A percentile compares a stretch with the other conserved stretches of the same genome.
These are phyloP conservation scores for Cryptococcus sp. DNA, from an alignment of 1,284 basidiomycete species.

Conservation along the genomic window DNA sequence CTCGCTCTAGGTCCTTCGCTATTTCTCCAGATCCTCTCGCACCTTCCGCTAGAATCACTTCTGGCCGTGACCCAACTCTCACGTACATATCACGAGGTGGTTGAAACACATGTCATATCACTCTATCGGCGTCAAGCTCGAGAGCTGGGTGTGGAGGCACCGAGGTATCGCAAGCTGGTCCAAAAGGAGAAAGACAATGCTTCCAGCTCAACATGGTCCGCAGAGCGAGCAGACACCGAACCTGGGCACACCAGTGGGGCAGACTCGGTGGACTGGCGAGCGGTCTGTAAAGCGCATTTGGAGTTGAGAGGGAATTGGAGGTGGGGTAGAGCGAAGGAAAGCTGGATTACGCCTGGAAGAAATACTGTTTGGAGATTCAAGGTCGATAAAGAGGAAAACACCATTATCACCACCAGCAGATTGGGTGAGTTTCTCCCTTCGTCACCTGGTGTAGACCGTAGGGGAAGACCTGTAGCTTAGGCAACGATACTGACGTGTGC, in stretches of 20 bases:
- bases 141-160: conserved; percentile 22
- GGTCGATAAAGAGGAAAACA: conserved; percentile 33
- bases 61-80: conserved; percentile 24
- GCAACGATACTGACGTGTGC: background rate
- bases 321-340: conserved; percentile 25
- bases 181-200: conserved; percentile 12
- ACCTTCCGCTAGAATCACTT: conserved; percentile 29
- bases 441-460: background rate
- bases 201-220: conserved; percentile 6
- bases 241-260: background rate
- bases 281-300: conserved; percentile 17
- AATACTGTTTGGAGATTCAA: conserved; percentile 47
- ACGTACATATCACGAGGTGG: conserved; percentile 26
- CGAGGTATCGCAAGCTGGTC: conserved; percentile 5
- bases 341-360: conserved; percentile 29
- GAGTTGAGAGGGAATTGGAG: conserved; percentile 33
- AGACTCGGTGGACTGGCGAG: conserved; percentile 27
- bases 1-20: conserved; percentile 35
- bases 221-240: conserved; percentile 9
- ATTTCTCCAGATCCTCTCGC: conserved; percentile 38
- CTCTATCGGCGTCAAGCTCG: conserved; percentile 31
- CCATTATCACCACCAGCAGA: conserved; percentile 33
- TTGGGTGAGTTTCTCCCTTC: conserved; percentile 16
- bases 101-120: conserved; percentile 16
- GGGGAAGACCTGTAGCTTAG: background rate